These are phyloP conservation scores for Pelargonium myrrhifolium DNA, from an alignment of 441 rosid species.

Conservation along the genomic window DNA sequence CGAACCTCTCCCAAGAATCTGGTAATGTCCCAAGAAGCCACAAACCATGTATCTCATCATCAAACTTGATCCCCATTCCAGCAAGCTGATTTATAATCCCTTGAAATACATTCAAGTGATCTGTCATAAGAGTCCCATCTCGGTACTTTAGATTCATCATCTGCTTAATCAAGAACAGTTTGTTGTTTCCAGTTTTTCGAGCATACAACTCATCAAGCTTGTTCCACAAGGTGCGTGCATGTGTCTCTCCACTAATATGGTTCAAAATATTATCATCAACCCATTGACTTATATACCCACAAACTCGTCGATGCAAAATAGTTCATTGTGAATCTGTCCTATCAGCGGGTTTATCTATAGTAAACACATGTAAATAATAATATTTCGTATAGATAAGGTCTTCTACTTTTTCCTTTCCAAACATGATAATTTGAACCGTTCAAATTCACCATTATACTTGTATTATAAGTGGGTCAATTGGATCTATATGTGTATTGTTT, in stretches of 20 bases:
- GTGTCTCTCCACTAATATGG: neutral
- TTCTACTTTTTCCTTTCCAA: neutral
- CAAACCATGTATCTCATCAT: too few species aligned
- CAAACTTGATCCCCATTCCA: too few species aligned
- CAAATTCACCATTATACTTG: too few species aligned
- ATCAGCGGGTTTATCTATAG: neutral
- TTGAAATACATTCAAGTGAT: too few species aligned
- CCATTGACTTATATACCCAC: neutral
- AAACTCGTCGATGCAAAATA: neutral
- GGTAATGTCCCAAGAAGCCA: too few species aligned
- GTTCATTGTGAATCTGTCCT: neutral
- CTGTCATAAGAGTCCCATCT: too few species aligned
- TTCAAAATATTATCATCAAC: slow-evolving; percentile 7
- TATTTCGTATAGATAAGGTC: neutral
- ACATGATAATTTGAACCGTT: neutral
- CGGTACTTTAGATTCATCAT: too few species aligned
- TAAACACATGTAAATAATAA: neutral
- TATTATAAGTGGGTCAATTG: too few species aligned
- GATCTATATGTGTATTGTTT: too few species aligned
- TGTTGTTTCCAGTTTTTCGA: neutral
- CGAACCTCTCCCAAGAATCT: too few species aligned
- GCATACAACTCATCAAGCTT: too few species aligned
- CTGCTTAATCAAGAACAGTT: neutral
- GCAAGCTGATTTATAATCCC: too few species aligned
- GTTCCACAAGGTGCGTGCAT: neutral